Base-by-base conservation (phyloP, 805 yeast genomes). In the Jamesozyma piceae region DNA sequence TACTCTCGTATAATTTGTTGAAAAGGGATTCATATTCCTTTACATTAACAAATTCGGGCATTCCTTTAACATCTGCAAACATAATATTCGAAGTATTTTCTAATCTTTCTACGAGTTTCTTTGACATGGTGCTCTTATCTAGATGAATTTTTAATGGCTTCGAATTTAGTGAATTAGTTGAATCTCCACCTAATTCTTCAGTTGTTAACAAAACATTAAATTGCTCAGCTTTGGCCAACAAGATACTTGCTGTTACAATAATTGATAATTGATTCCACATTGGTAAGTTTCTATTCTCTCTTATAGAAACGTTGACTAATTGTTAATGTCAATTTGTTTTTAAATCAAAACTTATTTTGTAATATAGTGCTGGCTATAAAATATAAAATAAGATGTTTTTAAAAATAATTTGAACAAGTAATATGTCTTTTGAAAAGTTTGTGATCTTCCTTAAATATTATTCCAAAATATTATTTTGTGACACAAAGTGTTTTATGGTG, bases 21-120 rank as follows among this genome's bases (percentile, higher is more conserved):
- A 35, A 21, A 11, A 34, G 24, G 4, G 45, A 30, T 28, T 45
- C 49, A 24, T 53, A 55, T 33, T 56, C 57, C 14, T 45, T 51
- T 3, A 47, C 29, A 19, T 51, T 57, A 22, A 57, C 47, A 43
- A 58, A 58, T 41, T 56, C 55, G 18, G 61, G 63, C 32, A 51
- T 28, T 6, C 48, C 55, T n/a, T 57, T 57, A 17, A 55, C 39
- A 44, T 54, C 55, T 27, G 57, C 51, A 46, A 58, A 49, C 2
- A 55, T 48, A 42, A 56, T 49, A 41, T 55, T 57, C 0, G 60
- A 52, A 20, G 54, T 47, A 11, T 42, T 45, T 36, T 48, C 44
- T 36, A 58, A 36, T 29, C 48, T 44, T 33, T 49, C 51, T 15
- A 55, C 21, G 5, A 53, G 39, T 38, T 53, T 57, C 20, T 55